Conservation (phyloP, 148 eudicot species). For the Camellia japonica region DNA sequence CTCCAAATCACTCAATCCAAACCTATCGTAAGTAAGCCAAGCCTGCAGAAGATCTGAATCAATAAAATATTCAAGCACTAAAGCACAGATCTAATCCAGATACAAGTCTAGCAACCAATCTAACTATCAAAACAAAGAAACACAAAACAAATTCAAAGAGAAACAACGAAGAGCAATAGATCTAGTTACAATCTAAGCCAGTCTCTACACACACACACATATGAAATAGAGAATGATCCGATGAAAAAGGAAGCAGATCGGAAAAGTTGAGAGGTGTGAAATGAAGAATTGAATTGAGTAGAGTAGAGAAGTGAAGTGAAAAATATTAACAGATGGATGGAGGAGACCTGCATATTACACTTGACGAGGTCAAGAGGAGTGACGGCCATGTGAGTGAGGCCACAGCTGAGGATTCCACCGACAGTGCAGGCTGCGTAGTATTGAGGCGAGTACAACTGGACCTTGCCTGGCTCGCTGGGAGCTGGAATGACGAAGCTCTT, state of each 20-base stretch:
- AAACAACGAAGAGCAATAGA: background rate
- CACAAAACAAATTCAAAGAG: background rate
- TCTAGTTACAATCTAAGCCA: background rate
- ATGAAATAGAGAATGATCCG: background rate
- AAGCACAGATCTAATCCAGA: background rate
- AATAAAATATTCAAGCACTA: background rate
- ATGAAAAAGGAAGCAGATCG: background rate
- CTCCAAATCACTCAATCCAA: too few relatives aligned
- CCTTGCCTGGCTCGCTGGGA: conserved; percentile 50
- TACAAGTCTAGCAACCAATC: background rate
- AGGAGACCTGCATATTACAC: conserved; percentile 70
- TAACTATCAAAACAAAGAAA: background rate
- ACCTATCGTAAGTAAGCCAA: background rate
- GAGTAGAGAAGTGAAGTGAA: background rate
- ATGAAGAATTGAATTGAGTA: background rate
- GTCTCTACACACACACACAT: background rate
- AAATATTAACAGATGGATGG: background rate
- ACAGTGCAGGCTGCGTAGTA: conserved; percentile 54
- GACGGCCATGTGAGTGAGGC: conserved; percentile 70
- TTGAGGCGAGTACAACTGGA: conserved; percentile 59
- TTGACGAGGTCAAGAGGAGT: conserved; percentile 80
- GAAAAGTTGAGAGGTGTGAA: background rate
- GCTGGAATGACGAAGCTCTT: conserved; percentile 36
- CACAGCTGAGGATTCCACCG: conserved; percentile 57
- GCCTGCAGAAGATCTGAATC: background rate